phyloP scores from a whole-genome alignment of 768 basidiomycete genomes.

The Lactarius akahatsu region DNA sequence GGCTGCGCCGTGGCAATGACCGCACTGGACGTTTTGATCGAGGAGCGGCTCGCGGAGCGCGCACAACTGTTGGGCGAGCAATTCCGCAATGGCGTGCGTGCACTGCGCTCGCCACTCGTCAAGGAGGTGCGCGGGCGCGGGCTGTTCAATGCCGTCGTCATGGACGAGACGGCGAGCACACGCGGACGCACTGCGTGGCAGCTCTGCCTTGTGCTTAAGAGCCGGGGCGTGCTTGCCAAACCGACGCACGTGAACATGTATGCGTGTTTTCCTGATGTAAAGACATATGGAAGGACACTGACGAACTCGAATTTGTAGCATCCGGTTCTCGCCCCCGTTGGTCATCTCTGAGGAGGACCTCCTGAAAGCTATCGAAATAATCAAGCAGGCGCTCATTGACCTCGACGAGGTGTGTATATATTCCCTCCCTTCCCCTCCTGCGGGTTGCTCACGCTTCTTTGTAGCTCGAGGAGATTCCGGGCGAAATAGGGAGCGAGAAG shows the following conservation, averaged over 20 bases:
- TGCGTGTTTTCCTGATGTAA: constrained; percentile 35
- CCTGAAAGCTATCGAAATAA: constrained; percentile 67
- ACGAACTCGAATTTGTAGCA: constrained; percentile 45
- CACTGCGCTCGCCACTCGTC: constrained; percentile 68
- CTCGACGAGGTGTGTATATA: constrained; percentile 64
- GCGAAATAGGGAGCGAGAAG: constrained; percentile 60
- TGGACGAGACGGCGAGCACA: constrained; percentile 76
- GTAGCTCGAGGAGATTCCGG: constrained; percentile 61
- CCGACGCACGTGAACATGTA: constrained; percentile 95
- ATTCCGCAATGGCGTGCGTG: constrained; percentile 67
- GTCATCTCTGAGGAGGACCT: constrained; percentile 91
- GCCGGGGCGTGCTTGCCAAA: constrained; percentile 89
- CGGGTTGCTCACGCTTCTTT: constrained; percentile 33
- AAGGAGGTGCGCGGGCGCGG: constrained; percentile 82
- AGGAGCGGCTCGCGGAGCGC: constrained; percentile 81
- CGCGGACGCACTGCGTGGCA: constrained; percentile 93
- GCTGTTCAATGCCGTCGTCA: constrained; percentile 89
- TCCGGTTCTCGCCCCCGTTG: constrained; percentile 94
- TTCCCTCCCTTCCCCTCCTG: neutral
- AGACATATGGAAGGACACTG: neutral
- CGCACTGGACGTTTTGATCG: constrained; percentile 85
- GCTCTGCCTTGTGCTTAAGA: constrained; percentile 89
- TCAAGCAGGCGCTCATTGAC: constrained; percentile 74
- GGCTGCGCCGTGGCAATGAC: constrained; percentile 96
- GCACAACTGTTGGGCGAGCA: constrained; percentile 73